phyloP scores from a whole-genome alignment of 768 basidiomycete genomes.

The Mycena epipterygia region DNA sequence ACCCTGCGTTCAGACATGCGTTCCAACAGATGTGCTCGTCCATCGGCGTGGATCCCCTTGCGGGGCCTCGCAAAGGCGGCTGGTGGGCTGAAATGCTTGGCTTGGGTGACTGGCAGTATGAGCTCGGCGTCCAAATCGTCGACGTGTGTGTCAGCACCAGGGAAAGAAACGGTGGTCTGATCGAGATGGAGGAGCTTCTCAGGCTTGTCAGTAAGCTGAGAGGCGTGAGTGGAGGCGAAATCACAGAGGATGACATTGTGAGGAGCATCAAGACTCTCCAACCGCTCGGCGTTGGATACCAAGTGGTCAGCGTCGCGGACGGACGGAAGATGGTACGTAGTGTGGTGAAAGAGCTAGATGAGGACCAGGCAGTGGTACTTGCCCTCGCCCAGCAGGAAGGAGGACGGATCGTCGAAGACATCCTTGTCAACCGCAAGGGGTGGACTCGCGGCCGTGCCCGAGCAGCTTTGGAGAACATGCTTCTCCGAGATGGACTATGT shows the following conservation, averaged over 20 bases:
- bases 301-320: constrained; percentile 80
- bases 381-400: constrained; percentile 77
- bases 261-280: constrained; percentile 89
- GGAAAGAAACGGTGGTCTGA: constrained; percentile 92
- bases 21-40: constrained; percentile 97
- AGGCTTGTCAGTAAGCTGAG: constrained; percentile 83
- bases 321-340: constrained; percentile 86
- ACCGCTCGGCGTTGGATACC: constrained; percentile 93
- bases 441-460: constrained; percentile 87
- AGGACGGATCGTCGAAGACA: constrained; percentile 77
- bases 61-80: constrained; percentile 86
- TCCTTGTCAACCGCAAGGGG: constrained; percentile 69
- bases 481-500: constrained; percentile 90
- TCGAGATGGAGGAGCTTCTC: constrained; percentile 89
- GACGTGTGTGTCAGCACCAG: constrained; percentile 91
- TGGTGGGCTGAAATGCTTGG: constrained; percentile 94
- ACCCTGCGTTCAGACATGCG: constrained; percentile 90
- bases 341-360: constrained; percentile 91
- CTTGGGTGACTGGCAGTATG: constrained; percentile 95
- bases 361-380: constrained; percentile 88
- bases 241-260: constrained; percentile 89
- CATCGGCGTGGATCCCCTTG: constrained; percentile 95
- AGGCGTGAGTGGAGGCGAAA: constrained; percentile 72
- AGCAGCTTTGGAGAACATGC: constrained; percentile 89
- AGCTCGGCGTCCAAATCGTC: constrained; percentile 95